phyloP scores from a whole-genome alignment of 176 grass and related monocot genomes.

The Dendrocalamus sinicus region DNA sequence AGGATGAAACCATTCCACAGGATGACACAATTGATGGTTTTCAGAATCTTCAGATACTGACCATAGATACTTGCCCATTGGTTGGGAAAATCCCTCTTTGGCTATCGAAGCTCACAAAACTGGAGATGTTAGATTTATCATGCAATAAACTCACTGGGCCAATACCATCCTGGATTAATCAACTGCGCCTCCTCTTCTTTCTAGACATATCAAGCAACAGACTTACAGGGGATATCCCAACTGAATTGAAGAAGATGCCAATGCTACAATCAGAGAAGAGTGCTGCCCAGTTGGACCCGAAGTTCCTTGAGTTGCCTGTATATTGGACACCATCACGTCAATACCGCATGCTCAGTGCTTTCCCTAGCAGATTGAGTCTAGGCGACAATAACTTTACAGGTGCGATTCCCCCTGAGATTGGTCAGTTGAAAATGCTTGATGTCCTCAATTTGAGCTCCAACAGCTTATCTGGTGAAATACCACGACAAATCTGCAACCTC shows the following conservation, averaged over 20 bases:
- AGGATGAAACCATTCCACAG: constrained; percentile 55
- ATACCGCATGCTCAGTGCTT: constrained; percentile 67
- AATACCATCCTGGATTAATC: constrained; percentile 66
- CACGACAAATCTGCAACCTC: constrained; percentile 57
- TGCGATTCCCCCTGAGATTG: constrained; percentile 58
- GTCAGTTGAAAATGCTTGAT: constrained; percentile 56
- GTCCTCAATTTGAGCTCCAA: constrained; percentile 61
- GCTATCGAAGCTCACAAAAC: constrained; percentile 62
- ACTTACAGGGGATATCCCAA: constrained; percentile 65
- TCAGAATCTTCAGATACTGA: constrained; percentile 58
- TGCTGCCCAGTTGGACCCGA: constrained; percentile 52
- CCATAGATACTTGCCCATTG: constrained; percentile 51
- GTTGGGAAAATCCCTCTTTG: constrained; percentile 65
- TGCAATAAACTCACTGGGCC: constrained; percentile 59
- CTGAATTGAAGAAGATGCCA: constrained; percentile 54
- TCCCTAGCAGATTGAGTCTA: constrained; percentile 55
- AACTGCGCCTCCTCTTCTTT: constrained; percentile 65
- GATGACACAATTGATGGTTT: constrained; percentile 59
- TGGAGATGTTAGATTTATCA: constrained; percentile 75
- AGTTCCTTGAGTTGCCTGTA: constrained; percentile 69
- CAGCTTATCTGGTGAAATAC: constrained; percentile 67
- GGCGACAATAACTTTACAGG: constrained; percentile 57
- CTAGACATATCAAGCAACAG: constrained; percentile 64
- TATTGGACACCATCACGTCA: constrained; percentile 56
- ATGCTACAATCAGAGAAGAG: constrained; percentile 55